Conservation (phyloP, 352 stramenopile species). For the Globisporangium spinosum region DNA sequence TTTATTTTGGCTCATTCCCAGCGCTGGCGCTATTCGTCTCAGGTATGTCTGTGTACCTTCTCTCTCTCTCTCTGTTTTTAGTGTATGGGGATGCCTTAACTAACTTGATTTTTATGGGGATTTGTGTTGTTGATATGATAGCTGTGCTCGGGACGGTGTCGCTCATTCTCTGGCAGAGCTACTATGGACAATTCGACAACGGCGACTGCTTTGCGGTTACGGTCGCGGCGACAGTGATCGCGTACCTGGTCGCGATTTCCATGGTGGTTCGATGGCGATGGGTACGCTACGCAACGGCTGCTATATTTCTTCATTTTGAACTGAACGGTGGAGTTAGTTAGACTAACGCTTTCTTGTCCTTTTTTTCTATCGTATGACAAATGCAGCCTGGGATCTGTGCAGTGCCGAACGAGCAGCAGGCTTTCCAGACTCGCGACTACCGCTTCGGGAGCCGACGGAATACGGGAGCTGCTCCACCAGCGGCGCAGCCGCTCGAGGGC, state of each 20-base stretch:
- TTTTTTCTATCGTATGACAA: background rate
- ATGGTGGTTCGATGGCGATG: slow-evolving; percentile 79
- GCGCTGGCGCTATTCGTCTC: slow-evolving; percentile 45
- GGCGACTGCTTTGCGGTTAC: slow-evolving; percentile 72
- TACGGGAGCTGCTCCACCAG: slow-evolving; percentile 5
- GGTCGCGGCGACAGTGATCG: slow-evolving; percentile 61
- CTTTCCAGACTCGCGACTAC: slow-evolving; percentile 23
- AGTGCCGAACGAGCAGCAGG: slow-evolving; percentile 67
- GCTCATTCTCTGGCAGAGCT: slow-evolving; percentile 56
- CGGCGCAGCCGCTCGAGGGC: slow-evolving; percentile 10
- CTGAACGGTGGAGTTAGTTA: background rate
- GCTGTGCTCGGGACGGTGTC: slow-evolving; percentile 40
- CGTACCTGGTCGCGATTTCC: slow-evolving; percentile 59
- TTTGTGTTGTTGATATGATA: slow-evolving; percentile 6
- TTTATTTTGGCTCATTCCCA: slow-evolving; percentile 52
- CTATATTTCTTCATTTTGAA: slow-evolving; percentile 1
- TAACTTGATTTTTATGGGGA: too few relatives aligned
- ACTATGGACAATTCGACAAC: slow-evolving; percentile 56
- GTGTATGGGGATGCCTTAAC: background rate
- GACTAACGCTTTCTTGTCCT: background rate
- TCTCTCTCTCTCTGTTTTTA: background rate
- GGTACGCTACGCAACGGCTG: slow-evolving; percentile 20
- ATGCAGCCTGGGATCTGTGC: slow-evolving; percentile 68
- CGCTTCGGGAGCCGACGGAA: background rate
- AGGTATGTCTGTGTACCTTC: slow-evolving; percentile 19